phyloP scores from a whole-genome alignment of 306 rosid genomes.

The Alnus glutinosa region DNA sequence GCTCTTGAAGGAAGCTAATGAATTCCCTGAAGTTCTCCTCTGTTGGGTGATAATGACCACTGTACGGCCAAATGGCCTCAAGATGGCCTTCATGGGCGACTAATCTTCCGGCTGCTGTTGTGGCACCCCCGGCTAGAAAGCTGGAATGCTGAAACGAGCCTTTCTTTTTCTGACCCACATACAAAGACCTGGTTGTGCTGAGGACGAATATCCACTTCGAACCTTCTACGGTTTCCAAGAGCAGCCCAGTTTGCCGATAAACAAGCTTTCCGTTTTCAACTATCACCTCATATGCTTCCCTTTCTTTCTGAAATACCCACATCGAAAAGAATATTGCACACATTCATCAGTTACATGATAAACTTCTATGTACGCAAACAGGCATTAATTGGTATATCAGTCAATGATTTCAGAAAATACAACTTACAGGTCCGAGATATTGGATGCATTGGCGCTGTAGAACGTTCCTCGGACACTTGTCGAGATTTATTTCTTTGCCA shows the following conservation, averaged over 20 bases:
- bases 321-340: background rate
- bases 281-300: constrained; percentile 73
- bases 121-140: constrained; percentile 88
- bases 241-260: constrained; percentile 43
- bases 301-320: constrained; percentile 60
- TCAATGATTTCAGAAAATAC: background rate
- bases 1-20: constrained; percentile 71
- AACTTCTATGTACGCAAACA: background rate
- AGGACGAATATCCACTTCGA: constrained; percentile 93
- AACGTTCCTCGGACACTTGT: constrained; percentile 61
- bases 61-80: constrained; percentile 96
- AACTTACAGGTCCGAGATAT: constrained; percentile 88
- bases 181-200: constrained; percentile 76
- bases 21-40: constrained; percentile 88
- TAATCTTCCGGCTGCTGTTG: constrained; percentile 93
- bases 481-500: constrained; percentile 71
- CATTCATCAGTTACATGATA: background rate
- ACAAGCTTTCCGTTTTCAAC: constrained; percentile 68
- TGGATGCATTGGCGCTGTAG: constrained; percentile 80
- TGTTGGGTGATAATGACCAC: constrained; percentile 95
- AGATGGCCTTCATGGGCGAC: constrained; percentile 68
- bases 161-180: constrained; percentile 81
- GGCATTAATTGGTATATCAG: background rate
- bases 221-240: constrained; percentile 56
- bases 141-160: constrained; percentile 88